A percentile compares a stretch with the other conserved stretches of the same genome.
Conservation (phyloP, 2,329 filamentous ascomycete species). For the Aspergillus sp. region DNA sequence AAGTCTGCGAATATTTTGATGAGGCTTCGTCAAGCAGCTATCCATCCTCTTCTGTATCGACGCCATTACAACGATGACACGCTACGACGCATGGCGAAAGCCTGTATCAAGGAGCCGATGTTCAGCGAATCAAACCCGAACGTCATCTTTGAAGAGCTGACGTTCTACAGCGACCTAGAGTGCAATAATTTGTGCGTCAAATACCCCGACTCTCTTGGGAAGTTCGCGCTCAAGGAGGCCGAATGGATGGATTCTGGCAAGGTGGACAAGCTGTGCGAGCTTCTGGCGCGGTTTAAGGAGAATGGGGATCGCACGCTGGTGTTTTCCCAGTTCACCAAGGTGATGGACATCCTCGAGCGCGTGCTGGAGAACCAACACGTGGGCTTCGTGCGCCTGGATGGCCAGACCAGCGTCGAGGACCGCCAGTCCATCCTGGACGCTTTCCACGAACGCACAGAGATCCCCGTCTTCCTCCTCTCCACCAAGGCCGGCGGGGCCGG, state of each 20-base stretch:
- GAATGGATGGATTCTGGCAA: slow-evolving; percentile 74
- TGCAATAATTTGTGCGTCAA: slow-evolving; percentile 50
- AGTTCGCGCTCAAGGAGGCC: slow-evolving; percentile 49
- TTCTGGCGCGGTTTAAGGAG: slow-evolving; percentile 62
- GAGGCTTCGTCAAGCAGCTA: slow-evolving; percentile 82
- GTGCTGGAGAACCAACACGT: slow-evolving; percentile 66
- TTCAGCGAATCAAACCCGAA: slow-evolving; percentile 43
- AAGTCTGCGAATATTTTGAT: slow-evolving; percentile 65
- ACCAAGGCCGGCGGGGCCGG: slow-evolving; percentile 94
- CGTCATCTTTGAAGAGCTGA: slow-evolving; percentile 46
- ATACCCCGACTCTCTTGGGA: slow-evolving; percentile 43
- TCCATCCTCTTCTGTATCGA: slow-evolving; percentile 82
- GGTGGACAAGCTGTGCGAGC: slow-evolving; percentile 65
- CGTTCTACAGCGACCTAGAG: slow-evolving; percentile 51
- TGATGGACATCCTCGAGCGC: slow-evolving; percentile 81
- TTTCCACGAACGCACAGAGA: slow-evolving; percentile 65
- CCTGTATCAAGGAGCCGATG: slow-evolving; percentile 61
- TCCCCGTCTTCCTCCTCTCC: slow-evolving; percentile 84
- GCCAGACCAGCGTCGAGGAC: slow-evolving; percentile 68
- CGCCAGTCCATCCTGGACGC: slow-evolving; percentile 82
- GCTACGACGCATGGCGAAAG: slow-evolving; percentile 66
- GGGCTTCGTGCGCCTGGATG: slow-evolving; percentile 76
- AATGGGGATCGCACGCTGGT: slow-evolving; percentile 82
- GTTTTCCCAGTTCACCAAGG: slow-evolving; percentile 86
- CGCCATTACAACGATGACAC: slow-evolving; percentile 66